Evolutionary conservation across 2,329 filamentous ascomycete genomes (phyloP), one percentile per base, ranked within the genome.

Genomic region (Phyllosticta capitalensis): DNA sequence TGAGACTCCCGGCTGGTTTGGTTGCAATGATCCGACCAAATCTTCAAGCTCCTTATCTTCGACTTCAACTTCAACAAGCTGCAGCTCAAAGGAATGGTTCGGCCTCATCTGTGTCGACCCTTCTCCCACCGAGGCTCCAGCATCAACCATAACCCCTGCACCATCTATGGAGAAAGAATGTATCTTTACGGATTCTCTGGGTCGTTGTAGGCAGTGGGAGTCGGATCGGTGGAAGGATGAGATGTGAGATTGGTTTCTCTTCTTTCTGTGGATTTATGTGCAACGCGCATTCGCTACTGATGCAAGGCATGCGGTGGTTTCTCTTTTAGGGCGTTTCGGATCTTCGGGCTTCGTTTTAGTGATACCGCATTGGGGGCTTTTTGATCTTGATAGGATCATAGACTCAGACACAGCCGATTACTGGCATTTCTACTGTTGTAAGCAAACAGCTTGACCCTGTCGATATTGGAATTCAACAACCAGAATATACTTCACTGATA

Each of bases 1-100:
- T 62, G 71, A 70, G 55, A 74, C 74, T 38, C 73, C 74, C 19
- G 77, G 77, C 12, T 79, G 76, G 76, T 78, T 78, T 64, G 71
- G 73, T 9, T 78, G 76, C 59, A 74, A 81, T 2, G 80, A 83
- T 62, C 74, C 77, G 49, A 76, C 72, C 1, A 76, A 75, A 1
- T 33, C 52, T 19, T 49, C 56, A 17, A 58, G 33, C 28, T 49
- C 56, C 6, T 50, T 17, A 48, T 51, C 56, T 2, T 54, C 69
- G 1, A 67, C 69, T 4, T 67, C 69, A 1, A n/a, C n/a, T n/a
- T n/a, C n/a, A n/a, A 22, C 54, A 9, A 61, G 65, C 17, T 61
- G 65, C 5, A 70, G 68, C 24, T 59, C 45, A 19, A 62, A 60
- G 45, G 50, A 59, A 20, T 62, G 59, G 57, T 61, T 61, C 45